Evolutionary conservation across 2,329 filamentous ascomycete genomes (phyloP).

Genomic region (Botryotinia convoluta): DNA sequence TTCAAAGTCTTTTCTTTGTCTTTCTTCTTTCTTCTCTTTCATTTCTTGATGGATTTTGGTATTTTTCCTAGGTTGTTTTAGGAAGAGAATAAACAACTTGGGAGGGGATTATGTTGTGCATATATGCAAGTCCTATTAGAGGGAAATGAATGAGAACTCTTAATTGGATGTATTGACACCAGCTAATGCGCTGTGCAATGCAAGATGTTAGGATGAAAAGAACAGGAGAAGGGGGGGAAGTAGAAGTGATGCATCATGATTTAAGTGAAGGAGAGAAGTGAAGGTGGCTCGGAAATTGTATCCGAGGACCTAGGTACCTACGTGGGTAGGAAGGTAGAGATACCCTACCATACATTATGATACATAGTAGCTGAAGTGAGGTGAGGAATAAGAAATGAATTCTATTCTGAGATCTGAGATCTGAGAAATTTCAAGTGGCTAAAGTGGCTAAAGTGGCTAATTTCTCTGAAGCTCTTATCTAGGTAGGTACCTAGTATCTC

Average conservation of each 20-base stretch:
- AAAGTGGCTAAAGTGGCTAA: background rate
- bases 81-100: background rate
- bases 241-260: background rate
- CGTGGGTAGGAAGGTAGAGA: no score
- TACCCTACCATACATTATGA: no score
- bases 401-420: no score
- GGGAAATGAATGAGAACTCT: background rate
- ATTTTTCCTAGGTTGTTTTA: background rate
- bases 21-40: background rate
- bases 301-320: no score
- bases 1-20: background rate
- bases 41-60: background rate
- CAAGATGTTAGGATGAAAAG: constrained; percentile 1
- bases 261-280: background rate
- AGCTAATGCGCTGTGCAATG: constrained; percentile 10
- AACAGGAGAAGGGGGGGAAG: background rate
- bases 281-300: background rate
- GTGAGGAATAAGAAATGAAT: background rate
- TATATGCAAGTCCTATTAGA: constrained; percentile 10
- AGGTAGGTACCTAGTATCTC: background rate
- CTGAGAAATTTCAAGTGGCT: background rate
- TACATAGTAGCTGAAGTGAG: background rate
- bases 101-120: constrained; percentile 18
- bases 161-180: constrained; percentile 3
- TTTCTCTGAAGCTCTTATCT: background rate